Evolutionary conservation across 768 basidiomycete species (phyloP), one percentile per base, ranked within the genome.

Genomic region (Daedalea quercina): DNA sequence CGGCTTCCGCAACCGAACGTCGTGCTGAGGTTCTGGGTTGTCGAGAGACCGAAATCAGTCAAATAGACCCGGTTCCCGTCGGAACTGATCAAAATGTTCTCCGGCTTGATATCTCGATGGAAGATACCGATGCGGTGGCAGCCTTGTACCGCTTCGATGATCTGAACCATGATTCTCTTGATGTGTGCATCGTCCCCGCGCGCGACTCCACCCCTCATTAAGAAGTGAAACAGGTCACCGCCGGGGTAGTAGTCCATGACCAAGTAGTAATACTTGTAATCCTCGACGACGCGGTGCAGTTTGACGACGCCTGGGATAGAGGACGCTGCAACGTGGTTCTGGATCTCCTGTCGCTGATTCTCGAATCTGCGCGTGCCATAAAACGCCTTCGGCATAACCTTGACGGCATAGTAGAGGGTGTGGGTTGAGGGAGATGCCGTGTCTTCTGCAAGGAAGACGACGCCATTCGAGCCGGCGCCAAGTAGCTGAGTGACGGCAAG

Each of bases 31-130:
- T 37, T 52, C 37, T 52, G 51, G 20, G 56, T 52, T 17, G 63
- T 64, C n/a, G 63, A 45, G 12, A 65, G 46, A 19, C 63, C 64
- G 58, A 75, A 78, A 65, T 81, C 79, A 23, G 73, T 72, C 20
- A 81, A 59, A 45, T 69, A 65, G 45, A 77, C 67, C 52, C 61
- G 57, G 45, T 61, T 60, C 12, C 74, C 73, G 48, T 76, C 52
- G 70, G 57, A 15, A 69, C 62, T 65, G 56, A 70, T 70, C 26
- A 79, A 60, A 46, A 78, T 51, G 63, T 69, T 77, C 61, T 80
- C 79, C 1, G 79, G 79, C 64, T 80, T 81, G 46, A 81, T 65
- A 56, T 80, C 79, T 24, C 79, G 77, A 58, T 80, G 79, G 63
- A 69, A 76, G 58, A 81, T 72, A 26, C 74, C 73, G 31, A 69